These are phyloP conservation scores for Cubamyces sp. DNA, from an alignment of 768 basidiomycete species.

Conservation along the genomic window DNA sequence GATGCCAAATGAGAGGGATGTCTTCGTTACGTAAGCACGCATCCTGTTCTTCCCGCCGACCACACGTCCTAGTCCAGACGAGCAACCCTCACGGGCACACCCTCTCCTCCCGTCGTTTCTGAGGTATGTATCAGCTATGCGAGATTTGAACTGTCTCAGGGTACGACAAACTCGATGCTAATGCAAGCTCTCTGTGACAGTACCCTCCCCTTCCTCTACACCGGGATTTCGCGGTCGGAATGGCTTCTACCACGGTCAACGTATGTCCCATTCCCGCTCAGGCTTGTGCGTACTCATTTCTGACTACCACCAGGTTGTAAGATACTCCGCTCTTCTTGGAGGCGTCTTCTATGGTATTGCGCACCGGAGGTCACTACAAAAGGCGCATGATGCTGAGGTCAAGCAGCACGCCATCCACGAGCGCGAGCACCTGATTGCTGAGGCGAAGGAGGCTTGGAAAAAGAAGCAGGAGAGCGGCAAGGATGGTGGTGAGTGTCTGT, in stretches of 20 bases:
- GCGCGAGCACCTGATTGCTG: slow-evolving; percentile 74
- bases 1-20: slow-evolving; percentile 17
- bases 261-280: slow-evolving; percentile 45
- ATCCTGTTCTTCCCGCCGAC: slow-evolving; percentile 27
- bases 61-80: slow-evolving; percentile 6
- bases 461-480: slow-evolving; percentile 65
- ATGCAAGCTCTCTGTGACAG: not conserved
- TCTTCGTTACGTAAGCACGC: slow-evolving; percentile 22
- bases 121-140: not conserved
- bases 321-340: slow-evolving; percentile 87
- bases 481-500: slow-evolving; percentile 55
- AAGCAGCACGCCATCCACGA: slow-evolving; percentile 72
- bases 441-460: slow-evolving; percentile 91
- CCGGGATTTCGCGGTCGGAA: slow-evolving; percentile 34
- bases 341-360: slow-evolving; percentile 92
- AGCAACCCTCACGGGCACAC: slow-evolving; percentile 21
- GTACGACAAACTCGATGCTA: too few species aligned
- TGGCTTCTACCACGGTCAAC: slow-evolving; percentile 79
- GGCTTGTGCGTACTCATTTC: not conserved
- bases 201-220: not conserved
- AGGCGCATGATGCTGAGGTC: slow-evolving; percentile 76
- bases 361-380: slow-evolving; percentile 90
- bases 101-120: slow-evolving; percentile 7
- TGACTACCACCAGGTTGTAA: slow-evolving; percentile 62
- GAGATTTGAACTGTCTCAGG: too few species aligned